Conservation (phyloP, 1,284 basidiomycete species). For the Rhodotorula mucilaginosa region DNA sequence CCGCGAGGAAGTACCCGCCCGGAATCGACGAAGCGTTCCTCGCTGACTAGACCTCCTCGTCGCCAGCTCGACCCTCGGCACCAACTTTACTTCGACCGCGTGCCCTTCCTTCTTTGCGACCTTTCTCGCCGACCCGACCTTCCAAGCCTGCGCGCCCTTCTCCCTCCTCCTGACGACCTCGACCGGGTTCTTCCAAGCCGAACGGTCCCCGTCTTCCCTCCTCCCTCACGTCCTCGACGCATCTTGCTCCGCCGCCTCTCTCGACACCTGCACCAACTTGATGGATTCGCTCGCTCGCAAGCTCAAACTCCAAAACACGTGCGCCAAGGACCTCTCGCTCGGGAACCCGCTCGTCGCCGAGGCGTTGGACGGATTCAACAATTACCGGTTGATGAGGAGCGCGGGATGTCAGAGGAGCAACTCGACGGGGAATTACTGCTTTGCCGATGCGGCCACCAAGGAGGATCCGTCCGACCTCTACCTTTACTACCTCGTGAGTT, state of each 20-base stretch:
- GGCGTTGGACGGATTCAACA: conserved; percentile 41
- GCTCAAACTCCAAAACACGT: conserved; percentile 28
- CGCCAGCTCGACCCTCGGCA: conserved; percentile 41
- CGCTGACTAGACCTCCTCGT: neutral
- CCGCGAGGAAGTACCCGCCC: neutral
- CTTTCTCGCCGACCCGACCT: conserved; percentile 41
- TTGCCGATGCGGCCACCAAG: conserved; percentile 39
- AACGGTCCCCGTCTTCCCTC: conserved; percentile 25
- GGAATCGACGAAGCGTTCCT: neutral
- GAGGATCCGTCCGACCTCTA: conserved; percentile 32
- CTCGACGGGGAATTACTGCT: conserved; percentile 37
- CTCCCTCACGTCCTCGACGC: conserved; percentile 41
- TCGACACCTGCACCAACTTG: conserved; percentile 18
- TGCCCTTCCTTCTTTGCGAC: conserved; percentile 43
- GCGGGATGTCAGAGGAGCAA: conserved; percentile 38
- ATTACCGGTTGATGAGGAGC: conserved; percentile 34
- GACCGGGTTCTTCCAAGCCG: conserved; percentile 40
- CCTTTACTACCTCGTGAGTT: conserved; percentile 35
- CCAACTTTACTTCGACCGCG: conserved; percentile 39
- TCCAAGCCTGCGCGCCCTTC: conserved; percentile 42
- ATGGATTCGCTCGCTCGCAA: conserved; percentile 35
- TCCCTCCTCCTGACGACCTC: conserved; percentile 44
- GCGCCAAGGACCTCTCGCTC: conserved; percentile 34
- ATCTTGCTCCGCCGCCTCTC: conserved; percentile 36
- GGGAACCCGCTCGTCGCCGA: conserved; percentile 42